Evolutionary conservation across 768 basidiomycete genomes (phyloP).

Genomic region (Botryobasidium botryosum): DNA sequence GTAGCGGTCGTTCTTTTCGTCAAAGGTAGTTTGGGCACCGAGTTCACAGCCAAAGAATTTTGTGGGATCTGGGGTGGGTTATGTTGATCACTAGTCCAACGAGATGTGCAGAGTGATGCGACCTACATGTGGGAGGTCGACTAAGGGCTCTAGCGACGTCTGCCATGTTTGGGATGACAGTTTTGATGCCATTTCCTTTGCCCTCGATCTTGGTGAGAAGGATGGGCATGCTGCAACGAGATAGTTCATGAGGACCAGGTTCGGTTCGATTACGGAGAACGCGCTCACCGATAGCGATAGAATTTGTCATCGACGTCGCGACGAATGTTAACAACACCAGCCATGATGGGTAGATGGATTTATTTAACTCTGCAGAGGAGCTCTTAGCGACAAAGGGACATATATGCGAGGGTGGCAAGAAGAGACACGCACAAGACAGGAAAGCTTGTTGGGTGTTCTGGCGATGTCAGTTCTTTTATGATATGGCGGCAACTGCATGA

Average conservation of each 20-base stretch:
- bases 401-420: too few species aligned
- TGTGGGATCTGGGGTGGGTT: constrained; percentile 50
- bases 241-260: constrained; percentile 50
- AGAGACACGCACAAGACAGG: too few species aligned
- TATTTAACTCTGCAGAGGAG: constrained; percentile 5
- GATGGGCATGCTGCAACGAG: constrained; percentile 91
- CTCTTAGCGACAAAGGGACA: too few species aligned
- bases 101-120: neutral
- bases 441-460: too few species aligned
- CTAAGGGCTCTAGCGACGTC: constrained; percentile 92
- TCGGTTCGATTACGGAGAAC: neutral
- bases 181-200: constrained; percentile 99
- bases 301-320: constrained; percentile 60
- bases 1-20: constrained; percentile 94
- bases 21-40: constrained; percentile 91
- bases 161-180: constrained; percentile 95
- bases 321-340: constrained; percentile 80
- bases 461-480: too few species aligned
- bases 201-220: constrained; percentile 95
- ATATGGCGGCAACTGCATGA: too few species aligned
- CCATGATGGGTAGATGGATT: constrained; percentile 50
- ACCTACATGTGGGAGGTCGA: constrained; percentile 62
- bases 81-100: neutral
- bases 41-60: constrained; percentile 99
- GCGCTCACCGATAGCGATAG: neutral